Evolutionary conservation across 1,139 yeast species (phyloP), one percentile per base, ranked within the genome.

Genomic region (Lodderomyces jiufengensis): DNA sequence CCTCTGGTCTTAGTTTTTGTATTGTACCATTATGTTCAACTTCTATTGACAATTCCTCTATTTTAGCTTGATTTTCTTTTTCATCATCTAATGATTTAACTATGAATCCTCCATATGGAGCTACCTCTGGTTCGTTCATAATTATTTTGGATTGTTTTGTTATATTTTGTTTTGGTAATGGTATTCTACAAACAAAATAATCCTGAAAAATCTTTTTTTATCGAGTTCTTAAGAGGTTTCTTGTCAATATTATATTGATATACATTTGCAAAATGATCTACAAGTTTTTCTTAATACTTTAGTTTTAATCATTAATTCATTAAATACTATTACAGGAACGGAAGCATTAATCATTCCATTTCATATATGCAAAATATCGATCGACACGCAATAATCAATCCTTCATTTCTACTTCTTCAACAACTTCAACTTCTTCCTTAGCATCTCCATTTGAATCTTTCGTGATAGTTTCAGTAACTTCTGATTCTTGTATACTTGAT

Each of bases 51-150:
- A 68, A 70, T 39, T 55, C 50, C 35, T 61, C 48, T 33, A 68
- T 52, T 33, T 50, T 51, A 10, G 52, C 52, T 35, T 61, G 60
- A 34, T 62, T 52, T 31, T 54, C 58, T 25, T 64, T 61, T 38
- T 68, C 70, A 11, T 61, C 72, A 24, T 64, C 70, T 25, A 66
- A 44, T 4, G 71, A 57, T 40, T 66, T 60, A 36, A 67, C 63
- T 52, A 70, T 50, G 26, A 66, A 52, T 11, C 74, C 75, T 10
- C 72, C 72, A 44, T 70, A 70, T 2, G 75, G 75, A 23, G 66
- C 67, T 29, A 60, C 60, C 24, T 28, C 31, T 37, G 69, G 68
- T 49, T 61, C 65, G 25, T 52, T 44, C 65, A 62, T 59, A n/a
- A 21, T 7, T 8, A 22, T 22, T 22, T 6, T 22, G 24, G 4